Evolutionary conservation across 176 grass and related monocot species (phyloP).

Genomic region (Avena insularis): DNA sequence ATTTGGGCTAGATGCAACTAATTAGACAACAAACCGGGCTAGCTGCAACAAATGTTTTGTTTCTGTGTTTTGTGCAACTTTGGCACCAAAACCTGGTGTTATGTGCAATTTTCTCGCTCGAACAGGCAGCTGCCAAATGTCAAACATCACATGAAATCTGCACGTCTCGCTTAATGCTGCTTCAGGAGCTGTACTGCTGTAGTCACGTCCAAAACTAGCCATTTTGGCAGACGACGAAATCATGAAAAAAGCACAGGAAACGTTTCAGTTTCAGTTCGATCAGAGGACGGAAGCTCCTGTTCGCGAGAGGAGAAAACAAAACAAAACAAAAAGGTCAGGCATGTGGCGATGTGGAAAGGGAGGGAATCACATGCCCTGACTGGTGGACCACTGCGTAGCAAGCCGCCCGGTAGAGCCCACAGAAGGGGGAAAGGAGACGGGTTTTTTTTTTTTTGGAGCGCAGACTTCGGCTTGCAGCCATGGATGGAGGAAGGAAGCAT

Average conservation of each 20-base stretch:
- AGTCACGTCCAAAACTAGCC: not conserved
- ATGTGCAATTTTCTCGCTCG: too few relatives aligned
- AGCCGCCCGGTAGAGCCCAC: not conserved
- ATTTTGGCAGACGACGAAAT: not conserved
- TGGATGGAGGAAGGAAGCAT: not conserved
- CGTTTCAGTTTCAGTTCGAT: constrained; percentile 11
- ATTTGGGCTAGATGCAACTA: too few relatives aligned
- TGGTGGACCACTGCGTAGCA: not conserved
- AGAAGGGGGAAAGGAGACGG: not conserved
- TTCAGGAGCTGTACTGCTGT: too few relatives aligned
- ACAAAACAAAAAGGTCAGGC: not conserved
- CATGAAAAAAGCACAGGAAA: not conserved
- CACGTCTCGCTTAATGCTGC: not conserved
- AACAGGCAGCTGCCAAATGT: not conserved
- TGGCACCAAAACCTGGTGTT: too few relatives aligned
- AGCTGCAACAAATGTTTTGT: too few relatives aligned
- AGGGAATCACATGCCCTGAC: not conserved
- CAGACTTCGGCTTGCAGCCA: not conserved
- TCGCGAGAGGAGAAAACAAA: not conserved
- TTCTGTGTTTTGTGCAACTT: too few relatives aligned
- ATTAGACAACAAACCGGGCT: too few relatives aligned
- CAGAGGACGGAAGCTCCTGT: too few relatives aligned
- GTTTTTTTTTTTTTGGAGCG: not conserved
- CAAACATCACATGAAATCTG: not conserved
- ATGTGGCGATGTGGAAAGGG: not conserved